Evolutionary conservation across 352 stramenopile genomes (phyloP).

Genomic region (Phytopythium kandeliae): DNA sequence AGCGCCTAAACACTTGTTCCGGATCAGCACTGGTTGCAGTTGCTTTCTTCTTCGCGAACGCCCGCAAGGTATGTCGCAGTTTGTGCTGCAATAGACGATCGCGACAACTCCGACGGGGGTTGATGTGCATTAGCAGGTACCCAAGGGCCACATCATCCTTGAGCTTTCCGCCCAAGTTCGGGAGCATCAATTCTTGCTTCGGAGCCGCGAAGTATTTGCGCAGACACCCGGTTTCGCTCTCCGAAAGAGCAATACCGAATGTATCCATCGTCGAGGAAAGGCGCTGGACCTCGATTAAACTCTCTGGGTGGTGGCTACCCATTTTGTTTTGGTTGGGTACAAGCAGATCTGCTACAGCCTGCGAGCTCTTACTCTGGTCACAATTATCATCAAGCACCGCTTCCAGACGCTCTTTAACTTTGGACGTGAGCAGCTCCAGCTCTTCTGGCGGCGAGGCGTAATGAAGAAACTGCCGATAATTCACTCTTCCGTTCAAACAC

Average conservation of each 20-base stretch:
- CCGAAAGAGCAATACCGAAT: constrained; percentile 27
- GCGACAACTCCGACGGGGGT: constrained; percentile 40
- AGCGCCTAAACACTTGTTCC: constrained; percentile 43
- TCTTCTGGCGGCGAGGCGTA: constrained; percentile 48
- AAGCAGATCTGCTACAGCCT: constrained; percentile 34
- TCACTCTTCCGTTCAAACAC: constrained; percentile 55
- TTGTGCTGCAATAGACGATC: constrained; percentile 61
- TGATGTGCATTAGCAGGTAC: constrained; percentile 51
- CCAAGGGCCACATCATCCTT: constrained; percentile 24
- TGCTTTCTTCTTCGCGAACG: constrained; percentile 23
- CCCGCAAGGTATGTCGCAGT: constrained; percentile 42
- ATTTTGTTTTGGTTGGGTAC: background rate
- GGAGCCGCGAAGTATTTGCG: constrained; percentile 12
- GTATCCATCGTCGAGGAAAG: constrained; percentile 16
- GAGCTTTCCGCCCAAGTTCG: background rate
- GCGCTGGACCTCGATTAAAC: constrained; percentile 8
- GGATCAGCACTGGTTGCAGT: constrained; percentile 17
- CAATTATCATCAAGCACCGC: constrained; percentile 1
- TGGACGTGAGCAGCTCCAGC: constrained; percentile 47
- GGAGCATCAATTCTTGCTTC: background rate
- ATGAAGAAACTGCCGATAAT: constrained; percentile 65
- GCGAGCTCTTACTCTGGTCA: constrained; percentile 17
- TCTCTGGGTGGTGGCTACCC: constrained; percentile 13
- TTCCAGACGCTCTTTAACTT: constrained; percentile 58
- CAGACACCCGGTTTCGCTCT: constrained; percentile 22